These are phyloP conservation scores for Xylaria venustula DNA, from an alignment of 495 filamentous ascomycete genomes.

Conservation along the genomic window DNA sequence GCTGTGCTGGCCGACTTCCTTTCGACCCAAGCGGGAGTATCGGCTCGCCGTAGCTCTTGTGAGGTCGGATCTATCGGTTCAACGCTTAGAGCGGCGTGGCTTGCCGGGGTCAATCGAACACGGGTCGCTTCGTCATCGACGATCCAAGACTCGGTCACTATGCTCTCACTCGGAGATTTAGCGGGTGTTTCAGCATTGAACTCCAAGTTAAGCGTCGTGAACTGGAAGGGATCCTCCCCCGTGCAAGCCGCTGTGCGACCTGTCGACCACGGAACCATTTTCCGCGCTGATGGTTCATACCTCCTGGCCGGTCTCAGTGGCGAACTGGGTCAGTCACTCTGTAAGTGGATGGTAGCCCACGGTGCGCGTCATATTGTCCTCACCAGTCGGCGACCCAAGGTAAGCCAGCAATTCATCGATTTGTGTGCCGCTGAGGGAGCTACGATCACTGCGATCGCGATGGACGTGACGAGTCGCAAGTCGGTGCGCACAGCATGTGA, in stretches of 20 bases:
- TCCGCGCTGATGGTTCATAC: constrained; percentile 42
- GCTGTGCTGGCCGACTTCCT: no score
- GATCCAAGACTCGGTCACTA: no score
- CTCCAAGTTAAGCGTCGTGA: no score
- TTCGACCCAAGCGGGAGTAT: no score
- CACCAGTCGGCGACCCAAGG: constrained; percentile 37
- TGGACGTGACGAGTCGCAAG: constrained; percentile 11
- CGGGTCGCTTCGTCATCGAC: no score
- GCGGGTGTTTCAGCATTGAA: no score
- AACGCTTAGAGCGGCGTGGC: no score
- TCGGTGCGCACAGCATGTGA: constrained; percentile 5
- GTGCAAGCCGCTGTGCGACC: not conserved
- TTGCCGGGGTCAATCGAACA: no score
- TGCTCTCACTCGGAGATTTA: no score
- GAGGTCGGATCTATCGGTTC: no score
- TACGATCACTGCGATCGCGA: not conserved
- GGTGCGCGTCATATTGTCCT: constrained; percentile 47
- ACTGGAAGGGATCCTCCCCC: no score
- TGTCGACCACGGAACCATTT: constrained; percentile 1
- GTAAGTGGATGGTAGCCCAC: constrained; percentile 48
- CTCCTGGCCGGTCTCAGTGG: constrained; percentile 47
- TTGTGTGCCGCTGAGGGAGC: not conserved
- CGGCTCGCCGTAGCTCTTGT: no score
- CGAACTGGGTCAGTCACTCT: constrained; percentile 44
- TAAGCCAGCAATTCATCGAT: constrained; percentile 11